phyloP scores from a whole-genome alignment of 179 eudicot species.

The Pouteria campechiana region DNA sequence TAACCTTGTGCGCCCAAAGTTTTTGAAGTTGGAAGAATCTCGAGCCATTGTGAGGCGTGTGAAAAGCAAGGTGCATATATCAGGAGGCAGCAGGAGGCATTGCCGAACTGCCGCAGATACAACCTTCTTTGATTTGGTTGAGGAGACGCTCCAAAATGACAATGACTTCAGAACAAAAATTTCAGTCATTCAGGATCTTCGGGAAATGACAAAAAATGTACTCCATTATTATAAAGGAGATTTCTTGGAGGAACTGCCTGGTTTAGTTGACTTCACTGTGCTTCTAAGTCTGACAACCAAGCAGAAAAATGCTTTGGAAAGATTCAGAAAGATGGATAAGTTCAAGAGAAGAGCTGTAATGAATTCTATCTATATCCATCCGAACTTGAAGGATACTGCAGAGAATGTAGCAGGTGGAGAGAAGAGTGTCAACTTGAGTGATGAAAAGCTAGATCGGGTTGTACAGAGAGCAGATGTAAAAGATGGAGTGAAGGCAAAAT shows the following conservation, averaged over 20 bases:
- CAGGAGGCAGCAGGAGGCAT: conserved; percentile 21
- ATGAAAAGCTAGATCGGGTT: conserved; percentile 32
- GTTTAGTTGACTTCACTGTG: conserved; percentile 70
- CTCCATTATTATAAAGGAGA: conserved; percentile 65
- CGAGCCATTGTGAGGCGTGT: conserved; percentile 37
- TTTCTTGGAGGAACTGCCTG: conserved; percentile 73
- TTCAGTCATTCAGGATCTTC: conserved; percentile 42
- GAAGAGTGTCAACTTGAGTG: conserved; percentile 17
- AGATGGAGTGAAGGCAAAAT: conserved; percentile 83
- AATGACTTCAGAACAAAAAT: conserved; percentile 39
- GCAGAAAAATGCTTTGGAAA: conserved; percentile 38
- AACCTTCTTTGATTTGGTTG: conserved; percentile 49
- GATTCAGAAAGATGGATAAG: conserved; percentile 30
- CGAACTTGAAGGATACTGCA: conserved; percentile 31
- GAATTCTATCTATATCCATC: conserved; percentile 50
- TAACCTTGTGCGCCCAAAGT: conserved; percentile 78
- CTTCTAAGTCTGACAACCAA: conserved; percentile 42
- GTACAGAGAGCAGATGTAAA: conserved; percentile 32
- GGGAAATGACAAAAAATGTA: conserved; percentile 79
- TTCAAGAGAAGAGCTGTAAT: conserved; percentile 49
- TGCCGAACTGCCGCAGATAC: conserved; percentile 29
- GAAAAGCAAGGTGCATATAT: conserved; percentile 35
- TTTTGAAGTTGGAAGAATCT: conserved; percentile 45
- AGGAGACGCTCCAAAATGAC: conserved; percentile 46
- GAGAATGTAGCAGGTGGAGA: conserved; percentile 21